Base-by-base conservation (phyloP, 805 yeast genomes). In the Candida germanica region DNA sequence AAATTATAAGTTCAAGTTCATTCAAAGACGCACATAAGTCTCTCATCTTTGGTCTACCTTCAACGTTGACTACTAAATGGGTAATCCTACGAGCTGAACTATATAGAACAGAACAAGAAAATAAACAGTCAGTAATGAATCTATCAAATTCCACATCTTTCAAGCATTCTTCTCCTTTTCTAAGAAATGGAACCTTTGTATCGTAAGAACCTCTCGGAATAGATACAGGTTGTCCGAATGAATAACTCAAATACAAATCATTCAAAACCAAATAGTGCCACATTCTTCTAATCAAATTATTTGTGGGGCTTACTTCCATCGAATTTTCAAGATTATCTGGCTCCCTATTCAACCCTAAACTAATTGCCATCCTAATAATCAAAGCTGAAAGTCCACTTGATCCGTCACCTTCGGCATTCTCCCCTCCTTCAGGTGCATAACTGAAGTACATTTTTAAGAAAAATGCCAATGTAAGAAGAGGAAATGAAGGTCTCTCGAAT, bases 231-330 rank as follows among this genome's bases (percentile, higher is more conserved):
- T 64, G 64, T 1, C 86, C 86, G 35, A 69, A 59, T 5, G 64
- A 58, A 39, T 65, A 56, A 13, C 74, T 66, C 36, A 71, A 73
- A 33, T 60, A 57, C 1, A 64, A 43, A 47, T 80, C 86, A 27
- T 61, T 40, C 1, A 70, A 47, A 9, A 75, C 57, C 28, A 80
- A 53, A 18, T 62, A 58, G 49, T 67, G 71, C 86, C 86, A 80
- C 4, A 78, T 65, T 46, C 76, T 79, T 48, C 86, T 64, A 66
- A 76, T 68, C 3, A 78, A 48, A 43, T 75, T 73, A 18, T 68
- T 63, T 10, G 48, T 38, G 11, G 51, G 47, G 36, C 50, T 61
- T 31, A 56, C 53, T 6, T 46, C 40, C 15, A 51, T 46, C 3
- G 51, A 37, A 17, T 49, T 53, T 0, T 47, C 38, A 28, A 59